phyloP scores from a whole-genome alignment of 2,329 filamentous ascomycete genomes.

The Pseudopithomyces maydicus region DNA sequence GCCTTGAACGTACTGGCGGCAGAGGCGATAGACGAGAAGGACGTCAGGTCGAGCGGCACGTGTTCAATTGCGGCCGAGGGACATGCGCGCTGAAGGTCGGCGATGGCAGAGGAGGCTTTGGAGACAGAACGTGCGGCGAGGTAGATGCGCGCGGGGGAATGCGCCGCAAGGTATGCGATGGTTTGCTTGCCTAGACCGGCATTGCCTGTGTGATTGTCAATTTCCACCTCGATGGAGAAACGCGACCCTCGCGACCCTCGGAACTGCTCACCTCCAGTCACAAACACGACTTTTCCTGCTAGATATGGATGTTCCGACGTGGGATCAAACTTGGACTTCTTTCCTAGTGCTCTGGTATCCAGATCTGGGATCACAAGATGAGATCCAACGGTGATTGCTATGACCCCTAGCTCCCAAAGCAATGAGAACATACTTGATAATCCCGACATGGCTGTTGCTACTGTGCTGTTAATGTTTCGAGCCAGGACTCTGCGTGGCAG shows the following conservation, averaged over 20 bases:
- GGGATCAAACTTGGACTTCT: constrained; percentile 29
- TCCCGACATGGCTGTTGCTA: not conserved
- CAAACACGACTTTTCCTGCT: constrained; percentile 40
- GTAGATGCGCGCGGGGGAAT: constrained; percentile 53
- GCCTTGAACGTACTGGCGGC: constrained; percentile 44
- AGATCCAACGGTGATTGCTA: not conserved
- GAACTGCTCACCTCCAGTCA: constrained; percentile 39
- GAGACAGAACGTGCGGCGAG: constrained; percentile 52
- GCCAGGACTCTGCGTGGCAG: not conserved
- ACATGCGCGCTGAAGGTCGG: constrained; percentile 42
- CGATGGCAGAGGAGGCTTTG: constrained; percentile 49
- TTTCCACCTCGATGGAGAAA: not conserved
- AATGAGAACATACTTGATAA: not conserved
- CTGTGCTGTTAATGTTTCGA: not conserved
- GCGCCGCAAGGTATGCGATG: constrained; percentile 50
- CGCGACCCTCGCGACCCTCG: too few relatives aligned
- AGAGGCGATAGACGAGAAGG: constrained; percentile 46
- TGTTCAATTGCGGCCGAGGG: constrained; percentile 45
- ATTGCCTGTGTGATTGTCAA: constrained; percentile 41
- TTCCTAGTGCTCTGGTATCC: not conserved
- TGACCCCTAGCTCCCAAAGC: not conserved
- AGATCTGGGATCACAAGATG: not conserved
- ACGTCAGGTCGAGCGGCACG: constrained; percentile 50
- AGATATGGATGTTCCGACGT: constrained; percentile 27
- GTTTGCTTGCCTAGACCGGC: constrained; percentile 54